Evolutionary conservation across 192 early-diverging fungal species (phyloP), one percentile per base, ranked within the genome.

Genomic region (Coemansia sp.): DNA sequence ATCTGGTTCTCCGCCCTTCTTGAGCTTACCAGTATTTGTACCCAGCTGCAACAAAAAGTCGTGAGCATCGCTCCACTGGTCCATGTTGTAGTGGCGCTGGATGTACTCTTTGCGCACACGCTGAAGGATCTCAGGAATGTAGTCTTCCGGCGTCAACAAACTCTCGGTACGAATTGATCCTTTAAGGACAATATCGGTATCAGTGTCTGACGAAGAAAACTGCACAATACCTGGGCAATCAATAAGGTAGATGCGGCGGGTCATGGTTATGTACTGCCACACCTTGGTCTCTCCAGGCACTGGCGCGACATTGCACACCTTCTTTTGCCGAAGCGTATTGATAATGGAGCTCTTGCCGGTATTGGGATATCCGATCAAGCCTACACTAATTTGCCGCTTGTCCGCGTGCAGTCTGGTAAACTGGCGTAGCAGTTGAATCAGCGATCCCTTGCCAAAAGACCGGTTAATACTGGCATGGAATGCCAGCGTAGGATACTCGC

Each of bases 251-350:
- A 99, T 99, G 50, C 91, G 88, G 59, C 93, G 93, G 84, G 94
- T 99, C 62, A 99, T 82, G 12, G 95, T 97, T 36, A 99, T 96
- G 74, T 99, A 99, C 80, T 97, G 97, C 97, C 97, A 99, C 54
- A 95, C 89, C 78, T 88, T 91, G 62, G 97, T 99, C 76, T 99
- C 97, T 31, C 97, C 97, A 21, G 97, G 95, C 63, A 97, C 86
- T 1, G 97, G 97, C 7, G 97, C 97, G 7, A 97, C 95, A 43
- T 84, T 97, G 85, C 97, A 99, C 41, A 96, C 94, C 80, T 96
- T 97, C 75, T 96, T 94, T 50, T 84, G 84, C 55, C 91, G 84
- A 51, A 99, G 79, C 11, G 97, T 96, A 80, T 99, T 99, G 79
- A 99, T 99, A 69, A 99, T 97, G 56, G 92, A 94, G 54, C 87